Base-by-base conservation (phyloP, 2,329 filamentous ascomycete species). In the Corynespora cassiicola region DNA sequence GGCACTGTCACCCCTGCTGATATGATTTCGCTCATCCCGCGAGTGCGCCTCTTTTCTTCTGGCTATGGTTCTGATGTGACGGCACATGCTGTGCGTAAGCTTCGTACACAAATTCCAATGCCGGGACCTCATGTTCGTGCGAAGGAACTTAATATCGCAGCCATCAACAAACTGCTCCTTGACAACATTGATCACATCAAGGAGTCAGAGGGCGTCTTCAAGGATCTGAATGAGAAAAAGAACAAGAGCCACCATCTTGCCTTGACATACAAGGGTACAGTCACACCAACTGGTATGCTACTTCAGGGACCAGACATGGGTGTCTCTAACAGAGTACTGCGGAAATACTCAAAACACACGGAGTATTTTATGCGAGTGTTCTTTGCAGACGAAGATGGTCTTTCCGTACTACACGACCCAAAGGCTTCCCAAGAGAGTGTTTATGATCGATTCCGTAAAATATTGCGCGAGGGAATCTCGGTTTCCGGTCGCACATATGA, bases 311-410 rank as follows among this genome's bases (percentile, higher is more conserved):
- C 76, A 3, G 69, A 72, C 14, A 70, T 79, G 1, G 87, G 89
- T 58, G 79, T 79, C 6, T 84, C 81, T 12, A 66, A 66, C 26
- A 56, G 63, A 22, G 47, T 66, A 5, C 48, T 66, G 8, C 53
- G 61, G 15, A 57, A 50, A 22, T 65, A 59, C 24, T 29, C 41
- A 6, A 25, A 47, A 8, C 28, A 62, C 18, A 44, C 48, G 1
- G 55, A 64, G 8, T 53, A 50, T 32, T 66, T 66, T 47, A 50
- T 66, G 39, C 78, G 88, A 0, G 86, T 91, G 0, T 77, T 82
- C 6, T 90, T 94, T 52, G 76, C 76, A 19, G 88, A 94, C 30
- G 88, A 95, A 58, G 80, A 87, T 54, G 85, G 85, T 0, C 74
- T 82, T 16, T 77, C 80, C 12, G 59, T 94, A 0, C 74, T 71